These are phyloP conservation scores for Exophiala lecanii-corni DNA, from an alignment of 2,329 filamentous ascomycete genomes.

Conservation along the genomic window DNA sequence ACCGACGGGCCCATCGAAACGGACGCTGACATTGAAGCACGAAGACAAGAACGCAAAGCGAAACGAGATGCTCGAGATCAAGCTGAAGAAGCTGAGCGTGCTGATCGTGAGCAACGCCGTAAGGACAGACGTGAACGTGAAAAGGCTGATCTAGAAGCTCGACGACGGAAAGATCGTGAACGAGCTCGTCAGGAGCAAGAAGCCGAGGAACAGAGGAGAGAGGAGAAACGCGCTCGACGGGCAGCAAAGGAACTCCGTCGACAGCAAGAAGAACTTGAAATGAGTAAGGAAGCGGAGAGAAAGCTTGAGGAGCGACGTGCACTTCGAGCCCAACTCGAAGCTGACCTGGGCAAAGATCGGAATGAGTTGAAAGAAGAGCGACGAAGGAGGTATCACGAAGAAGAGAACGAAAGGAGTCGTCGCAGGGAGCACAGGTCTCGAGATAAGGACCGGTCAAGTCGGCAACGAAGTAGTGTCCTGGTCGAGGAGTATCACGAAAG, in stretches of 20 bases:
- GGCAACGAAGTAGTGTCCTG: constrained; percentile 23
- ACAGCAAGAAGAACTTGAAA: constrained; percentile 32
- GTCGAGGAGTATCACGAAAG: constrained; percentile 33
- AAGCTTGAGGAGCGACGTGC: constrained; percentile 33
- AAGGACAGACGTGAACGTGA: constrained; percentile 48
- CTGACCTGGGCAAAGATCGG: constrained; percentile 17
- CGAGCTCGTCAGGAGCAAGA: constrained; percentile 55
- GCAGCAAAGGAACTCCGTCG: constrained; percentile 30
- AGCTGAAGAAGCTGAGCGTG: constrained; percentile 35
- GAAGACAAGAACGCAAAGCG: constrained; percentile 58
- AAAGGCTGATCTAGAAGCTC: constrained; percentile 53
- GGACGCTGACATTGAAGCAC: constrained; percentile 58
- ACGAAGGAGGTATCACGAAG: constrained; percentile 31
- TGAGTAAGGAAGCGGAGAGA: constrained; percentile 34
- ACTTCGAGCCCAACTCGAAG: constrained; percentile 25
- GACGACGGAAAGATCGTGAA: constrained; percentile 31
- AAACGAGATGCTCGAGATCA: constrained; percentile 44
- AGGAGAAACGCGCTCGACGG: constrained; percentile 57
- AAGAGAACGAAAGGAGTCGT: constrained; percentile 25
- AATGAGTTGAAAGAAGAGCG: constrained; percentile 28
- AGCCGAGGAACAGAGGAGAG: constrained; percentile 50
- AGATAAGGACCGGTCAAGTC: constrained; percentile 30
- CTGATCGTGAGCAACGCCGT: constrained; percentile 32
- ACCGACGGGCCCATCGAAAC: constrained; percentile 46
- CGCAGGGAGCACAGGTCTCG: constrained; percentile 28